These are phyloP conservation scores for Boletus subluridellus DNA, from an alignment of 1,284 basidiomycete species.

Conservation along the genomic window DNA sequence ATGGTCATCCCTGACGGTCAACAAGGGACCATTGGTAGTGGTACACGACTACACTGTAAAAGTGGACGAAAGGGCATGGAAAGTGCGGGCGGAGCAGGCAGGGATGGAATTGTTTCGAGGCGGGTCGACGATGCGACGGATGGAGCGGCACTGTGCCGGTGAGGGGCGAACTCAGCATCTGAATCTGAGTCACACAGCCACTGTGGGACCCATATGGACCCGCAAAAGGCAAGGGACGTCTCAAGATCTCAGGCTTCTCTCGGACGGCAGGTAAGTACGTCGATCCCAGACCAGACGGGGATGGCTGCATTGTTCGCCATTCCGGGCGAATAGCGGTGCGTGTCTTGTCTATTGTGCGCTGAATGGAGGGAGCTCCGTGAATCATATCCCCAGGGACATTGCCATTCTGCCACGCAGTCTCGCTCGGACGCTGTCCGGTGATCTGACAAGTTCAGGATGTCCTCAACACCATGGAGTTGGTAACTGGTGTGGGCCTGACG, in stretches of 20 bases:
- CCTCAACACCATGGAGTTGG: too few species aligned
- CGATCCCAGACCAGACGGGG: conserved; percentile 21
- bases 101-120: neutral
- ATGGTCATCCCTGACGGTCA: neutral
- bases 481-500: too few species aligned
- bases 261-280: conserved; percentile 8
- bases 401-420: neutral
- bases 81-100: neutral
- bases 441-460: too few species aligned
- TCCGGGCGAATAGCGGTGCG: conserved; percentile 28
- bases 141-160: neutral
- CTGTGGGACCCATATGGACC: conserved; percentile 39
- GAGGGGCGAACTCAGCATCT: neutral
- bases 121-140: neutral
- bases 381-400: neutral
- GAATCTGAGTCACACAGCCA: conserved; percentile 29
- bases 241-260: neutral
- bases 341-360: conserved; percentile 29
- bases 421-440: neutral
- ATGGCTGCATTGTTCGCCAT: conserved; percentile 30
- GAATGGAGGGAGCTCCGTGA: conserved; percentile 19
- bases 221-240: conserved; percentile 30
- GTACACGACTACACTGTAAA: neutral
- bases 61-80: neutral
- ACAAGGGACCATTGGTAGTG: neutral